These are phyloP conservation scores for Kodamaea restingae DNA, from an alignment of 805 yeast species.

Conservation along the genomic window DNA sequence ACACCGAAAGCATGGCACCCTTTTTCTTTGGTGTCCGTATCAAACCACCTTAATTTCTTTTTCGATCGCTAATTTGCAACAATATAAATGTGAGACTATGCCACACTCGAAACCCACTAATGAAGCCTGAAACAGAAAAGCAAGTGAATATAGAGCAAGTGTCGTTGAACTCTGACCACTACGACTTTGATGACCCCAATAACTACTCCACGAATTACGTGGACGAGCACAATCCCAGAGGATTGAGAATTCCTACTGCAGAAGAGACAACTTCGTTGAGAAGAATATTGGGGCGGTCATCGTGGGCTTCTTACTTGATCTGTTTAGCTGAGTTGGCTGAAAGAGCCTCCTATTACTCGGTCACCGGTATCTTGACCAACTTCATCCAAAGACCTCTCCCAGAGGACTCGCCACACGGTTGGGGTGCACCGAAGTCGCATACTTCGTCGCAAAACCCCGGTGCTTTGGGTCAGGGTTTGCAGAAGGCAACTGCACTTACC, in stretches of 20 bases:
- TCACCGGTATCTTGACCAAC: constrained; percentile 41
- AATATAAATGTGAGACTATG: neutral
- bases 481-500: constrained; percentile 45
- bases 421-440: constrained; percentile 32
- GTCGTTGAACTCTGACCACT: constrained; percentile 6
- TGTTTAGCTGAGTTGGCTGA: constrained; percentile 47
- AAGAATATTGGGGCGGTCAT: constrained; percentile 44
- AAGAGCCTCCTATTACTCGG: constrained; percentile 52
- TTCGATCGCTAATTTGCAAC: no score
- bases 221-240: constrained; percentile 35
- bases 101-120: neutral
- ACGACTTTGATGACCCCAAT: constrained; percentile 15
- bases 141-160: neutral
- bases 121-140: constrained; percentile 6
- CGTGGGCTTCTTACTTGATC: constrained; percentile 47
- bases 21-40: neutral
- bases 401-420: constrained; percentile 42
- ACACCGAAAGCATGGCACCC: no score
- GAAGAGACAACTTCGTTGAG: constrained; percentile 24
- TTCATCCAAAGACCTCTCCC: constrained; percentile 53
- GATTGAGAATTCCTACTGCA: constrained; percentile 33
- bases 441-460: constrained; percentile 41
- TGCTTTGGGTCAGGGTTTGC: constrained; percentile 46
- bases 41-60: neutral
- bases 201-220: constrained; percentile 19